Percentiles rank a stretch among this genome's conserved stretches.
Conservation (phyloP, 2,329 filamentous ascomycete species). For the Cylindrodendrum hubeiense region DNA sequence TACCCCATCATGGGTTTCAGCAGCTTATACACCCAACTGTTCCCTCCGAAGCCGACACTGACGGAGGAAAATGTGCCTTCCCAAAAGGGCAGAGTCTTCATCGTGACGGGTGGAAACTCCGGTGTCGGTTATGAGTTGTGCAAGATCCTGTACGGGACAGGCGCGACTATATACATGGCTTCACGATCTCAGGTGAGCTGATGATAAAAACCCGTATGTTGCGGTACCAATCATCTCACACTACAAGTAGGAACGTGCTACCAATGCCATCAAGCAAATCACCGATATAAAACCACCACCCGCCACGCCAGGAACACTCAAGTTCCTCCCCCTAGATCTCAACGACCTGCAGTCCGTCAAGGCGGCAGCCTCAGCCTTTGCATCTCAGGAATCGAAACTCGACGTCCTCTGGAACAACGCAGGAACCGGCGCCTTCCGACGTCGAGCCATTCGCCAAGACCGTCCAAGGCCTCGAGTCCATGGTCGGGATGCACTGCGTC, state of each 20-base stretch:
- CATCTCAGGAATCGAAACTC: constrained; percentile 51
- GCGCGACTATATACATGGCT: constrained; percentile 67
- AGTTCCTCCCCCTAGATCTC: constrained; percentile 55
- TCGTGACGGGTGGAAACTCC: constrained; percentile 60
- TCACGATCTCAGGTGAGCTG: constrained; percentile 51
- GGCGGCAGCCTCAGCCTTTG: constrained; percentile 51
- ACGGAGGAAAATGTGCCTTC: constrained; percentile 42
- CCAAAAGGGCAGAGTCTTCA: constrained; percentile 50
- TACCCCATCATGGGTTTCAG: constrained; percentile 20
- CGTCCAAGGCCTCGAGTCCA: constrained; percentile 48
- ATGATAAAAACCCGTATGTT: background rate
- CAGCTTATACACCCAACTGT: constrained; percentile 27
- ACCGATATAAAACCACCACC: constrained; percentile 15
- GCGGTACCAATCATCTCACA: background rate
- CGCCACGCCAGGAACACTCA: constrained; percentile 35
- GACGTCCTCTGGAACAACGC: constrained; percentile 60
- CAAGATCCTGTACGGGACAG: constrained; percentile 64
- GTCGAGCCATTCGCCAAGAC: constrained; percentile 29
- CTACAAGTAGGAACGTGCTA: constrained; percentile 22
- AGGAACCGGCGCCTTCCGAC: constrained; percentile 22
- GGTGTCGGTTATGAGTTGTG: constrained; percentile 63
- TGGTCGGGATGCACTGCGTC: constrained; percentile 51
- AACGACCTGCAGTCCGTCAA: constrained; percentile 56
- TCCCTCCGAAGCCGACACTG: constrained; percentile 36
- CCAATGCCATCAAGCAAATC: constrained; percentile 49